Percentiles rank a stretch among this genome's conserved stretches.
Evolutionary conservation across 139 green algal species (phyloP).

Genomic region (Microglena sp.): DNA sequence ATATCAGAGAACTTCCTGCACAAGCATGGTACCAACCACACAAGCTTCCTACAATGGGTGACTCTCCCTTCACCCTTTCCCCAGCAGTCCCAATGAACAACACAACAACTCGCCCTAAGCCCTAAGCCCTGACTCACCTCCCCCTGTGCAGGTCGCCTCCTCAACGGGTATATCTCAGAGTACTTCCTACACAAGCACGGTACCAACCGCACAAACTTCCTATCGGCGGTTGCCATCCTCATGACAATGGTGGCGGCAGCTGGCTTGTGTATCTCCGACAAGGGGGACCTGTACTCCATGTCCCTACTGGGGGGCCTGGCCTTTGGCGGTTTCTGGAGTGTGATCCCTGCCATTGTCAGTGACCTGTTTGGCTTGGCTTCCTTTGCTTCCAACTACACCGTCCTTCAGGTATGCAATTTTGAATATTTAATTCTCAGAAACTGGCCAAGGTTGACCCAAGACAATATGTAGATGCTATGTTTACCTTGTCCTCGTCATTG

Average conservation of each 20-base stretch:
- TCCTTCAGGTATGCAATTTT: constrained; percentile 32
- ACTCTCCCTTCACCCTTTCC: too few relatives aligned
- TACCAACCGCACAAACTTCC: constrained; percentile 40
- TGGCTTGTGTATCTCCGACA: neutral
- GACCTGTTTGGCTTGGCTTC: constrained; percentile 57
- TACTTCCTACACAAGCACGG: constrained; percentile 25
- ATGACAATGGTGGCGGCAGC: constrained; percentile 5
- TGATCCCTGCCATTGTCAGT: constrained; percentile 58
- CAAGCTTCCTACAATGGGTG: too few relatives aligned
- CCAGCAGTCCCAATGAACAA: too few relatives aligned
- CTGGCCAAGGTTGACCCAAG: neutral
- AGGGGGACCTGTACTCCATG: constrained; percentile 9
- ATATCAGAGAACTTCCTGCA: too few relatives aligned
- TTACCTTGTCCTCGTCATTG: too few relatives aligned
- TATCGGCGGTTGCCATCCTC: constrained; percentile 11
- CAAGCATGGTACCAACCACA: too few relatives aligned
- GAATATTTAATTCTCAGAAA: too few relatives aligned
- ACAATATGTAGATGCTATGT: too few relatives aligned
- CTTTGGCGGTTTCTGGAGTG: constrained; percentile 69
- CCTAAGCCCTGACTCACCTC: neutral
- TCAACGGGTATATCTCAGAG: constrained; percentile 45
- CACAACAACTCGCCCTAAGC: neutral
- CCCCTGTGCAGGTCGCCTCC: constrained; percentile 34
- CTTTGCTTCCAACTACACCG: constrained; percentile 42
- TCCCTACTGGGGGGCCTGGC: constrained; percentile 45